Conservation (phyloP, 2,329 filamentous ascomycete genomes). For the Nigrospora osmanthi region DNA sequence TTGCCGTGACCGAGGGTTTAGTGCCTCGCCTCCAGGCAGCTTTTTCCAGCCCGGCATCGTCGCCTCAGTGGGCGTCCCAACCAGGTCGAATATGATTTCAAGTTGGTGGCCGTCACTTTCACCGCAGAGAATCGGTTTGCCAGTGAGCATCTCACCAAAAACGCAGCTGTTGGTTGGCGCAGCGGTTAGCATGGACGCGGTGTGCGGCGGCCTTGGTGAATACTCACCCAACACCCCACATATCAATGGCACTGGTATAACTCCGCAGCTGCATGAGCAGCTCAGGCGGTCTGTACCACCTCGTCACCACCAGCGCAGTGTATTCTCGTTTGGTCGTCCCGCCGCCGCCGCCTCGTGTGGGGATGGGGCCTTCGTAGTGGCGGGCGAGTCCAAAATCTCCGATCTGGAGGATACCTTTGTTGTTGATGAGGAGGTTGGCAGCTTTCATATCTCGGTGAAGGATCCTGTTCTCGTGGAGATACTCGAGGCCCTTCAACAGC, state of each 20-base stretch:
- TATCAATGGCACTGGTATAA: conserved; percentile 96
- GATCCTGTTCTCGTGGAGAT: conserved; percentile 84
- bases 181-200: conserved; percentile 2
- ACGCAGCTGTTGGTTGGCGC: conserved; percentile 63
- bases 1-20: conserved; percentile 54
- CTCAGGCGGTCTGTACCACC: conserved; percentile 96
- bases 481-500: conserved; percentile 79
- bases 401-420: conserved; percentile 87
- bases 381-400: conserved; percentile 93
- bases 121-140: conserved; percentile 86
- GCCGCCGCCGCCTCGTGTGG: conserved; percentile 67
- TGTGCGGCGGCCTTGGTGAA: conserved; percentile 5
- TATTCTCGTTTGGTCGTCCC: conserved; percentile 86
- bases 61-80: conserved; percentile 81
- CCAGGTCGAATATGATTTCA: conserved; percentile 87
- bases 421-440: conserved; percentile 93
- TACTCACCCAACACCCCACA: conserved; percentile 91
- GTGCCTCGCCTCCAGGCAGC: conserved; percentile 72
- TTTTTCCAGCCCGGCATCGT: conserved; percentile 87
- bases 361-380: conserved; percentile 81
- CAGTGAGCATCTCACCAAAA: conserved; percentile 94
- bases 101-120: conserved; percentile 85
- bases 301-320: conserved; percentile 90
- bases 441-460: conserved; percentile 98
- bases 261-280: conserved; percentile 77